Evolutionary conservation across 352 stramenopile species (phyloP).

Genomic region (Pythium scleroteichum): DNA sequence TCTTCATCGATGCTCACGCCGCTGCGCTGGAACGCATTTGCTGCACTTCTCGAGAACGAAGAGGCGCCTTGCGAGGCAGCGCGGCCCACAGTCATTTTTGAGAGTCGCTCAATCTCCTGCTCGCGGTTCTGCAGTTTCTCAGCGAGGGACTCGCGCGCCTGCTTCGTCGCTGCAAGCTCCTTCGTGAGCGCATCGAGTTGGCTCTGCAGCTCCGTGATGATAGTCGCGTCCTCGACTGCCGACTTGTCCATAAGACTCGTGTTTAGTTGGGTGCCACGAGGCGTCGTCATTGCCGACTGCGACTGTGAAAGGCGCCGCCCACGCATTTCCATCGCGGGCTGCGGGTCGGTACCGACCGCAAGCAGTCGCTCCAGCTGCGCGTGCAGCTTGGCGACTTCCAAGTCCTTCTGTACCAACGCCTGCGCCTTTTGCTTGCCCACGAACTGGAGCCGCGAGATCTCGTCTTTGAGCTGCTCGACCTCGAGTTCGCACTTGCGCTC

Average conservation of each 20-base stretch:
- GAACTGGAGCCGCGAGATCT: constrained; percentile 74
- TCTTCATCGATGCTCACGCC: constrained; percentile 28
- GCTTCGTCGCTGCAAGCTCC: constrained; percentile 49
- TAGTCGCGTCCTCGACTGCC: constrained; percentile 24
- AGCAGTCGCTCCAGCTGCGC: constrained; percentile 61
- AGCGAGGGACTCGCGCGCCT: constrained; percentile 40
- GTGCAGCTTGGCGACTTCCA: constrained; percentile 64
- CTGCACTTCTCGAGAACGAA: neutral
- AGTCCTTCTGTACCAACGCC: constrained; percentile 62
- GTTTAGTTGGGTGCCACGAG: neutral
- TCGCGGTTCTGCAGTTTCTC: constrained; percentile 66
- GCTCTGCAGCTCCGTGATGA: constrained; percentile 47
- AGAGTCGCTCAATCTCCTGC: constrained; percentile 65
- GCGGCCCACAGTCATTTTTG: constrained; percentile 43
- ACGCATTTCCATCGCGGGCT: constrained; percentile 28
- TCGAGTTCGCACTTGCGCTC: constrained; percentile 66
- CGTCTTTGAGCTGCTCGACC: constrained; percentile 68
- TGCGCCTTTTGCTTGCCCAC: constrained; percentile 57
- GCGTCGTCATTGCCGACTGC: constrained; percentile 3
- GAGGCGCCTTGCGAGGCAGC: neutral
- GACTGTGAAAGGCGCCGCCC: constrained; percentile 22
- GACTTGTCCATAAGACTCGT: constrained; percentile 18
- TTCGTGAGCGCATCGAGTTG: constrained; percentile 44
- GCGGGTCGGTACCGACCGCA: constrained; percentile 30
- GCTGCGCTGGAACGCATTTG: neutral